Conservation (phyloP, 495 filamentous ascomycete species). For the Tuber melanosporum region DNA sequence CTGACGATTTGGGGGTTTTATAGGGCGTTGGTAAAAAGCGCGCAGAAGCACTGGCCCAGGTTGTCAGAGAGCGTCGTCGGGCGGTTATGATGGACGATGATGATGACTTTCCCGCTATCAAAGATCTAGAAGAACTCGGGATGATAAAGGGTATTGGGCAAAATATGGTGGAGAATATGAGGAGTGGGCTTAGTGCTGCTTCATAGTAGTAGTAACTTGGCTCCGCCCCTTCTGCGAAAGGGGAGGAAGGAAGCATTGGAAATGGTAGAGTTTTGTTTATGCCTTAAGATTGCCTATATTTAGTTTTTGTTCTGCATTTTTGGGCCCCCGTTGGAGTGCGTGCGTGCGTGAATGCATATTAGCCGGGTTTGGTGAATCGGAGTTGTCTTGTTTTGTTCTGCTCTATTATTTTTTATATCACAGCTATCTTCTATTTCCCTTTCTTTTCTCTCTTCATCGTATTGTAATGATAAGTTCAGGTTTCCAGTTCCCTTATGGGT, state of each 20-base stretch:
- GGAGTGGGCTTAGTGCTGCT: conserved; percentile 14
- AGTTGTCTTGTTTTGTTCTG: background rate
- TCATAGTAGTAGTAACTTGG: background rate
- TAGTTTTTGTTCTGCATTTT: background rate
- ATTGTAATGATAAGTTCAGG: background rate
- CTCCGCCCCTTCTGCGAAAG: background rate
- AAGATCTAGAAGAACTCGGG: conserved; percentile 35
- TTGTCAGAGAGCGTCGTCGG: conserved; percentile 28
- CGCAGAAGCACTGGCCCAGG: conserved; percentile 32
- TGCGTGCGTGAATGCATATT: background rate
- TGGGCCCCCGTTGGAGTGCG: background rate
- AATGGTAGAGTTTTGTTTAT: background rate
- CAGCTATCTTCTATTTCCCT: background rate
- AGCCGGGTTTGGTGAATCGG: background rate
- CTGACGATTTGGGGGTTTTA: background rate
- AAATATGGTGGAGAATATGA: conserved; percentile 38
- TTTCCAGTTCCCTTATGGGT: background rate
- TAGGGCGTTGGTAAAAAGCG: conserved; percentile 38
- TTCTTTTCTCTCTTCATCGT: background rate
- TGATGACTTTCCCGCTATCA: conserved; percentile 34
- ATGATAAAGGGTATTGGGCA: conserved; percentile 36
- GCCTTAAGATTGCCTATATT: background rate
- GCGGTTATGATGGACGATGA: conserved; percentile 11
- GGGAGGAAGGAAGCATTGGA: background rate
- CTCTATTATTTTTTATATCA: background rate